A percentile compares a stretch with the other conserved stretches of the same genome.
Evolutionary conservation across 257 asterid genomes (phyloP).

Genomic region (Plantago elongata): DNA sequence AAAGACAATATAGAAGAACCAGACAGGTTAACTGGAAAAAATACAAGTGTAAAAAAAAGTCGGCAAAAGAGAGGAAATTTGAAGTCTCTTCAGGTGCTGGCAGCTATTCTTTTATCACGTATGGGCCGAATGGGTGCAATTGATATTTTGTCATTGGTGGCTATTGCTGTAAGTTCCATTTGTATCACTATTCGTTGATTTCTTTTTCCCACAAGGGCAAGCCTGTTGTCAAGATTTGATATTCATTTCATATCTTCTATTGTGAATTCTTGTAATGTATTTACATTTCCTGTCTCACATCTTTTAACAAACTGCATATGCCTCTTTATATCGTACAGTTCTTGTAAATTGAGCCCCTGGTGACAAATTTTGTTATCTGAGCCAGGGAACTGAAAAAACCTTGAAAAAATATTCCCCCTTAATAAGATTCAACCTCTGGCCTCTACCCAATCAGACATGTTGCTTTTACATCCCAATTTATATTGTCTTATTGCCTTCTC

Average conservation of each 20-base stretch:
- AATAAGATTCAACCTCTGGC: constrained; percentile 1
- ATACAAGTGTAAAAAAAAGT: constrained; percentile 53
- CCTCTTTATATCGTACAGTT: constrained; percentile 7
- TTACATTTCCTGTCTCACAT: background rate
- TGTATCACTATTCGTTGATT: background rate
- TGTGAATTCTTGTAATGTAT: constrained; percentile 8
- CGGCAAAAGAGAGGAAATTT: constrained; percentile 79
- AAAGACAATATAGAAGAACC: constrained; percentile 31
- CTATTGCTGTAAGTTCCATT: constrained; percentile 71
- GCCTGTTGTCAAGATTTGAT: constrained; percentile 14
- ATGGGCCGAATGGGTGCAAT: constrained; percentile 78
- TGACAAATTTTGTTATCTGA: background rate
- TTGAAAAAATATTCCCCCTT: background rate
- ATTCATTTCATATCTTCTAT: constrained; percentile 15
- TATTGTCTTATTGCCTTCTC: constrained; percentile 15
- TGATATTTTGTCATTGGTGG: constrained; percentile 68
- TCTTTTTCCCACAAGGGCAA: background rate
- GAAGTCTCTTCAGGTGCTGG: constrained; percentile 84
- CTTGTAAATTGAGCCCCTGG: constrained; percentile 1
- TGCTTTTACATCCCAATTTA: constrained; percentile 2
- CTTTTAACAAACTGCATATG: too few species aligned
- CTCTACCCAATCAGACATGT: background rate
- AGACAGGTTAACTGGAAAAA: constrained; percentile 41
- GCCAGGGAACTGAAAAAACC: constrained; percentile 5
- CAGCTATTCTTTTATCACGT: constrained; percentile 81